Percentiles rank a stretch among this genome's conserved stretches.
These are phyloP conservation scores for Astrothelium subdiscretum DNA, from an alignment of 495 filamentous ascomycete species.

Conservation along the genomic window DNA sequence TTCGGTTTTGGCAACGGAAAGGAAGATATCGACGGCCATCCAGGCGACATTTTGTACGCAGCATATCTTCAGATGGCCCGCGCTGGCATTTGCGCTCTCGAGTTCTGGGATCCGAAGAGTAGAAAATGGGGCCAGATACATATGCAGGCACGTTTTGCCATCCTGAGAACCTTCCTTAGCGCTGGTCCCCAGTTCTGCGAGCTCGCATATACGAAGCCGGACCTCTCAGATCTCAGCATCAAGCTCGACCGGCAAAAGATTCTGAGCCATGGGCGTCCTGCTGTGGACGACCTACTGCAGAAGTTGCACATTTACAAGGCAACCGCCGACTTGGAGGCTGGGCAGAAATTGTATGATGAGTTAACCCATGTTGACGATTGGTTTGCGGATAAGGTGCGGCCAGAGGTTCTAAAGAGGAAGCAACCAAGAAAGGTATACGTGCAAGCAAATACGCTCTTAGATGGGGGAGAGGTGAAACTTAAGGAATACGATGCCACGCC, in stretches of 20 bases:
- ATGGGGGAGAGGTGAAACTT: slow-evolving; percentile 57
- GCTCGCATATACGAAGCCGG: slow-evolving; percentile 53
- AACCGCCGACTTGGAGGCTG: slow-evolving; percentile 70
- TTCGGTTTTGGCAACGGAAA: slow-evolving; percentile 80
- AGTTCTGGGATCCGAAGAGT: slow-evolving; percentile 80
- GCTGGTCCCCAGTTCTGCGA: slow-evolving; percentile 74
- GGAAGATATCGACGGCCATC: slow-evolving; percentile 56
- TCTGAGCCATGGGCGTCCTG: slow-evolving; percentile 44
- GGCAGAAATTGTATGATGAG: slow-evolving; percentile 63
- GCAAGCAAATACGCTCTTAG: slow-evolving; percentile 74
- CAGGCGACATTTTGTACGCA: slow-evolving; percentile 74
- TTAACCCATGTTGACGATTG: slow-evolving; percentile 75
- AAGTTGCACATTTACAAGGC: slow-evolving; percentile 89
- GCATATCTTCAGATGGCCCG: slow-evolving; percentile 88
- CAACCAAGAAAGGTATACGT: slow-evolving; percentile 93
- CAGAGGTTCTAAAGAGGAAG: slow-evolving; percentile 74
- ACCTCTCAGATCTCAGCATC: slow-evolving; percentile 72
- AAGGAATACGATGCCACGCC: slow-evolving; percentile 82
- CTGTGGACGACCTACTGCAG: slow-evolving; percentile 80
- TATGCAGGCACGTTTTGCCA: slow-evolving; percentile 88
- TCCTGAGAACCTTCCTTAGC: slow-evolving; percentile 75
- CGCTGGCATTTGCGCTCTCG: slow-evolving; percentile 70
- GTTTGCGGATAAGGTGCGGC: slow-evolving; percentile 64
- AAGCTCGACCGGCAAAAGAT: slow-evolving; percentile 77
- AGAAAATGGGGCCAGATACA: slow-evolving; percentile 92